Evolutionary conservation across 2,329 filamentous ascomycete species (phyloP).

Genomic region (Fusarium sacchari): DNA sequence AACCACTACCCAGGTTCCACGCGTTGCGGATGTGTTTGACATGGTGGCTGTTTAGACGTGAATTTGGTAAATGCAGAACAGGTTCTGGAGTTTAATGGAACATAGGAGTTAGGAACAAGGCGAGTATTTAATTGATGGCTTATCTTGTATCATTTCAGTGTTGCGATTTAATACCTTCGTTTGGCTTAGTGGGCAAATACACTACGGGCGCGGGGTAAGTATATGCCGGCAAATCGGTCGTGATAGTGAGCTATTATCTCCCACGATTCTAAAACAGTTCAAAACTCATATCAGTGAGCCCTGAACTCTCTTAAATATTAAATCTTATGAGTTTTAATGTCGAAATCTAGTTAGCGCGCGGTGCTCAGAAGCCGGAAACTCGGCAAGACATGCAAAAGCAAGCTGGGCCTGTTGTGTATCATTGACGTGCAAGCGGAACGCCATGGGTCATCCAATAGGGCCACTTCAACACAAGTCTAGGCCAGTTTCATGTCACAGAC

Average conservation of each 20-base stretch:
- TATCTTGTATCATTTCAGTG: rapidly evolving
- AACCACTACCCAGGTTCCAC: background rate
- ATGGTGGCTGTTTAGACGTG: background rate
- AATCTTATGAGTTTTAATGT: no score
- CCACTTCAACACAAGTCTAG: no score
- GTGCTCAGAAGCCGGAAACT: no score
- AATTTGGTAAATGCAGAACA: rapidly evolving
- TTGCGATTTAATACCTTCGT: background rate
- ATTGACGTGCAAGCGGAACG: no score
- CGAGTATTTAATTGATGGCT: background rate
- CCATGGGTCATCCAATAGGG: no score
- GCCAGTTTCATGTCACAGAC: no score
- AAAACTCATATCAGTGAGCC: no score
- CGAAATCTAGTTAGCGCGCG: no score
- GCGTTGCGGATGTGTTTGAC: background rate
- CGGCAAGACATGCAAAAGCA: no score
- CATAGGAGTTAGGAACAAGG: rapidly evolving
- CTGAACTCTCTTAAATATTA: no score
- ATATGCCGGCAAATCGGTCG: background rate
- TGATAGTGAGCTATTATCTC: background rate
- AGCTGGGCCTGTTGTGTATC: no score
- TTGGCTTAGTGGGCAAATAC: background rate
- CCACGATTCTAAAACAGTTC: no score
- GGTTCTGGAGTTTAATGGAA: rapidly evolving
- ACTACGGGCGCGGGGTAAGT: background rate